Base-by-base conservation (phyloP, 768 basidiomycete genomes). In the Collybiopsis luxurians region DNA sequence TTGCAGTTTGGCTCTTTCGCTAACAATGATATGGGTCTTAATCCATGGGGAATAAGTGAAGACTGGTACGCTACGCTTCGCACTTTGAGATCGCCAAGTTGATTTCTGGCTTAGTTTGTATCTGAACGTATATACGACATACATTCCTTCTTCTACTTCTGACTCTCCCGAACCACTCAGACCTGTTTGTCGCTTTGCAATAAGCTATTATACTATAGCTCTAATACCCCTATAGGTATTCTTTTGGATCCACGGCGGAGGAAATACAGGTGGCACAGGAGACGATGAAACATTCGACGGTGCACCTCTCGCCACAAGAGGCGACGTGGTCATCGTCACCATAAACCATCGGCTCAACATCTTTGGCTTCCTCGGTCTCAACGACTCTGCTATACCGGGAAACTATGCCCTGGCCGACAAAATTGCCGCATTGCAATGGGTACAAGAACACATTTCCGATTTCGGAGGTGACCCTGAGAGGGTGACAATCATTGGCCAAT, bases 391-490 rank as follows among this genome's bases (percentile, higher is more conserved):
- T 47, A 70, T 69, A 56, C 71, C 72, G 53, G 72, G 74, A 15
- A 77, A 77, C 65, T 74, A 69, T 49, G 77, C 73, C 1, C 54
- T 78, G 27, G 71, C 71, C 2, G 77, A 79, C 63, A 71, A 75
- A 61, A 58, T 73, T 21, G 58, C 64, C 4, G 77, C 78, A 7
- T 66, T 80, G 3, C 65, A 75, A 21, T 79, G 78, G 79, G 73
- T 80, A 3, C 69, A 73, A 28, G 69, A 73, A 30, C 68, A 80
- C 56, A 79, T 80, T 47, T 63, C 65, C 0, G 67, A 69, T 27
- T 81, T 80, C 55, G 79, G 80, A 13, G 79, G 79, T 0, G 79
- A 80, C 59, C 71, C 72, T 7, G 61, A 68, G n/a, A 68, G 72
- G 4, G 73, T 81, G 51, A 77, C 74, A 9, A 72, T 80, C 42